phyloP scores from a whole-genome alignment of 2,329 filamentous ascomycete genomes.

The Penicillium corylophilum region DNA sequence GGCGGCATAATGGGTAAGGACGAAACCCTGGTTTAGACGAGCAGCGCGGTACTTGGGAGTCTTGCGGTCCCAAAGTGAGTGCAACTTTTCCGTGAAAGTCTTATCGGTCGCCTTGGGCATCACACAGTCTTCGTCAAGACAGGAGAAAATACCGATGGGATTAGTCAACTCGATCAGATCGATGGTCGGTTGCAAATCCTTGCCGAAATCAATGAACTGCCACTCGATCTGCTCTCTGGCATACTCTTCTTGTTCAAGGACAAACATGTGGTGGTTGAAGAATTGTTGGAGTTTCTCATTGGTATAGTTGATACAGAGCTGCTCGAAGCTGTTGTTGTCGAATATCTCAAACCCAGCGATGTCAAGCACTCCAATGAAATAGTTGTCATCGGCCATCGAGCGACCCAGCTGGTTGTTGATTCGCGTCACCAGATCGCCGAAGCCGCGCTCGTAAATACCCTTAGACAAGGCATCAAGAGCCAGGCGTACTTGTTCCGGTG shows the following conservation, averaged over 20 bases:
- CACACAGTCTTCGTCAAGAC: slow-evolving; percentile 93
- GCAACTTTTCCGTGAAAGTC: slow-evolving; percentile 96
- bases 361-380: slow-evolving; percentile 97
- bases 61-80: slow-evolving; percentile 94
- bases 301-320: slow-evolving; percentile 99
- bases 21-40: slow-evolving; percentile 84
- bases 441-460: slow-evolving; percentile 95
- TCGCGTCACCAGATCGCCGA: slow-evolving; percentile 84
- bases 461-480: slow-evolving; percentile 89
- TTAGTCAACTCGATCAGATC: slow-evolving; percentile 95
- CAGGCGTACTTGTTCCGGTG: slow-evolving; percentile 90
- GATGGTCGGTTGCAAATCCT: slow-evolving; percentile 94
- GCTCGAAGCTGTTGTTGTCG: slow-evolving; percentile 96
- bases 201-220: slow-evolving; percentile 99
- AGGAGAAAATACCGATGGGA: slow-evolving; percentile 98
- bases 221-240: slow-evolving; percentile 97
- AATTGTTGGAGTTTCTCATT: slow-evolving; percentile 99
- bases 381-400: slow-evolving; percentile 81
- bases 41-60: slow-evolving; percentile 89
- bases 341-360: slow-evolving; percentile 99
- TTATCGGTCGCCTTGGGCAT: slow-evolving; percentile 99
- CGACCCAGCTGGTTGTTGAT: slow-evolving; percentile 92
- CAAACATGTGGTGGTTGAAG: slow-evolving; percentile 99
- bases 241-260: slow-evolving; percentile 97
- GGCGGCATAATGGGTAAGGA: slow-evolving; percentile 94